Percentiles rank a stretch among this genome's conserved stretches.
Evolutionary conservation across 129 eudicot genomes (phyloP).

Genomic region (Artemisia tridentata): DNA sequence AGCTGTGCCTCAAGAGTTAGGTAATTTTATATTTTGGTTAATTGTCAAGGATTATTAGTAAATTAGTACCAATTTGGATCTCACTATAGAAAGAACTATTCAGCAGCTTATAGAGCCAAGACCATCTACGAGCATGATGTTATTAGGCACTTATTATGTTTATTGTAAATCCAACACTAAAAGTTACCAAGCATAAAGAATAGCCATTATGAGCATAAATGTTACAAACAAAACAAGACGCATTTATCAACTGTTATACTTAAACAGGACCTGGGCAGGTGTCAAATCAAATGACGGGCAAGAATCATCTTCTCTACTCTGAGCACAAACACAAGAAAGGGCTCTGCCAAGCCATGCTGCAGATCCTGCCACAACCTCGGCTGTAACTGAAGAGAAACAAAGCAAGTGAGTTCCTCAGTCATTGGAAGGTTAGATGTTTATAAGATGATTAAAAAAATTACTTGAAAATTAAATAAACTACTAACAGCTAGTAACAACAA

Average conservation of each 20-base stretch:
- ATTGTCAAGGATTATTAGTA: too few species aligned
- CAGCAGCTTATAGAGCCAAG: slow-evolving; percentile 17
- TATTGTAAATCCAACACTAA: slow-evolving; percentile 8
- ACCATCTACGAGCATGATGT: slow-evolving; percentile 18
- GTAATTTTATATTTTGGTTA: too few species aligned
- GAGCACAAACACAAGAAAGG: slow-evolving; percentile 98
- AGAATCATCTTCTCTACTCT: slow-evolving; percentile 75
- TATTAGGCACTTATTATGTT: slow-evolving; percentile 2
- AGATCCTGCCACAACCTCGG: slow-evolving; percentile 97
- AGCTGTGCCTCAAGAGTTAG: too few species aligned
- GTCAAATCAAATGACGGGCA: slow-evolving; percentile 90
- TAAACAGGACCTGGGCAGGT: slow-evolving; percentile 67
- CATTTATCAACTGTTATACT: not conserved
- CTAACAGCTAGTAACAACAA: slow-evolving; percentile 6
- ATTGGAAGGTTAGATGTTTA: not conserved
- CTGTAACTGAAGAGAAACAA: slow-evolving; percentile 44
- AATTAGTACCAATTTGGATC: too few species aligned
- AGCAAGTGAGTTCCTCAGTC: slow-evolving; percentile 13
- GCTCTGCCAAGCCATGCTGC: slow-evolving; percentile 99
- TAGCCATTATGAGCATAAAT: slow-evolving; percentile 6
- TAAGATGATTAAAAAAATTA: not conserved
- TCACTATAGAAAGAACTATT: too few species aligned
- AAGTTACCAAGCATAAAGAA: slow-evolving; percentile 2
- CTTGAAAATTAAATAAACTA: slow-evolving; percentile 14
- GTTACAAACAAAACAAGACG: slow-evolving; percentile 4